These are phyloP conservation scores for Hippophae tibetana DNA, from an alignment of 306 rosid genomes.

Conservation along the genomic window DNA sequence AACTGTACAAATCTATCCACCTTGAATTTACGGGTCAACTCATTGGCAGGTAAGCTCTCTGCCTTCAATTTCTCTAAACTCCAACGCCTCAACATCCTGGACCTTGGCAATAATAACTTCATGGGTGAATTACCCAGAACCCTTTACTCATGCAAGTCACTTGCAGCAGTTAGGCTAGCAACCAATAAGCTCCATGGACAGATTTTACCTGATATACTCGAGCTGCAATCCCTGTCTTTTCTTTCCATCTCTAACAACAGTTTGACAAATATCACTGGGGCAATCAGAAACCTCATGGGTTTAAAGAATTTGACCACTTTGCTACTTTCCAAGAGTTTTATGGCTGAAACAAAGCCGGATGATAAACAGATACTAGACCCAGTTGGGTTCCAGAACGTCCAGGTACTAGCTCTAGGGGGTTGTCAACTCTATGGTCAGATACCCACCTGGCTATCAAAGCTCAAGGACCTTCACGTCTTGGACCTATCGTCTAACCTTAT, in stretches of 20 bases:
- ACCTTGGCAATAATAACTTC: conserved; percentile 70
- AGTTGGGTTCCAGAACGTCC: conserved; percentile 54
- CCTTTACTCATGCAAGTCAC: conserved; percentile 70
- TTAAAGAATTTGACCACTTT: conserved; percentile 64
- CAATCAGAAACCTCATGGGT: conserved; percentile 48
- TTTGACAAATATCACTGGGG: conserved; percentile 49
- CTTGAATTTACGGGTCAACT: conserved; percentile 71
- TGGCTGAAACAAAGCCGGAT: conserved; percentile 41
- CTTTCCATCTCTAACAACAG: conserved; percentile 61
- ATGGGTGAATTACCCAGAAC: conserved; percentile 57
- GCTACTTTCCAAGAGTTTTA: conserved; percentile 46
- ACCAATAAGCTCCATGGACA: conserved; percentile 54
- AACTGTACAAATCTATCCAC: conserved; percentile 54
- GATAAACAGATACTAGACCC: conserved; percentile 38
- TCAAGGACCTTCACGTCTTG: conserved; percentile 54
- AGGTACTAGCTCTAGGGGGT: conserved; percentile 66
- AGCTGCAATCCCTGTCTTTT: conserved; percentile 54
- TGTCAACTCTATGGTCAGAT: conserved; percentile 55
- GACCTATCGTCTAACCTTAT: conserved; percentile 61
- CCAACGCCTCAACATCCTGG: conserved; percentile 45
- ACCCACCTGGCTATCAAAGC: conserved; percentile 65
- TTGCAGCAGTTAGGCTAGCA: conserved; percentile 71
- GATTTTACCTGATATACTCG: conserved; percentile 45
- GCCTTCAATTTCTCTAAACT: conserved; percentile 56
- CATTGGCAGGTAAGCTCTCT: conserved; percentile 53